Evolutionary conservation across 768 basidiomycete genomes (phyloP).

Genomic region (Galerina marginata): DNA sequence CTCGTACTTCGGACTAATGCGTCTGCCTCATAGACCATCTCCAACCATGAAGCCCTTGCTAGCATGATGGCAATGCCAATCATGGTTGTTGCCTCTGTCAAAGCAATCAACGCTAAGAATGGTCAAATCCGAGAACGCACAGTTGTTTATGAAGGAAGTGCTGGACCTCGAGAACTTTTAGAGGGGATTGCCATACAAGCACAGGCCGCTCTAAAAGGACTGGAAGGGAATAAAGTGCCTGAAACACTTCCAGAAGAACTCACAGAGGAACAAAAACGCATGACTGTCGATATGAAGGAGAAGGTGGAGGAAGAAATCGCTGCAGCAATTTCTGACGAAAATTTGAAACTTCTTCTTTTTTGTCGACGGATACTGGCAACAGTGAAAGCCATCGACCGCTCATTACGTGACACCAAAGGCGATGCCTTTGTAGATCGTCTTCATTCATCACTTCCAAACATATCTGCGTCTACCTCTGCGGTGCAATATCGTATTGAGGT

Average conservation of each 20-base stretch:
- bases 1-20: background rate
- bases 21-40: constrained; percentile 70
- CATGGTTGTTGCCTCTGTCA: constrained; percentile 80
- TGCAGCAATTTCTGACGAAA: constrained; percentile 67
- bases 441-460: constrained; percentile 76
- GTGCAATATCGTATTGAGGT: constrained; percentile 49
- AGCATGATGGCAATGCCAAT: constrained; percentile 98
- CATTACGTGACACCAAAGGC: constrained; percentile 89
- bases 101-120: constrained; percentile 63
- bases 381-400: constrained; percentile 84
- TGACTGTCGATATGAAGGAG: constrained; percentile 70
- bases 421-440: constrained; percentile 83
- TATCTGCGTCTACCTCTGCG: constrained; percentile 51
- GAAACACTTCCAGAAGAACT: constrained; percentile 63
- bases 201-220: constrained; percentile 86
- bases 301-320: constrained; percentile 63
- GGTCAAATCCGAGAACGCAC: constrained; percentile 76
- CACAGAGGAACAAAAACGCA: constrained; percentile 90
- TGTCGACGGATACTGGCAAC: constrained; percentile 87
- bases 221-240: constrained; percentile 65
- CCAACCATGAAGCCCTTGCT: constrained; percentile 89
- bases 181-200: constrained; percentile 94
- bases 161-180: constrained; percentile 88
- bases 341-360: constrained; percentile 77
- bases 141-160: constrained; percentile 88